Conservation (phyloP, 2,329 filamentous ascomycete genomes). For the Xylariales sp. region DNA sequence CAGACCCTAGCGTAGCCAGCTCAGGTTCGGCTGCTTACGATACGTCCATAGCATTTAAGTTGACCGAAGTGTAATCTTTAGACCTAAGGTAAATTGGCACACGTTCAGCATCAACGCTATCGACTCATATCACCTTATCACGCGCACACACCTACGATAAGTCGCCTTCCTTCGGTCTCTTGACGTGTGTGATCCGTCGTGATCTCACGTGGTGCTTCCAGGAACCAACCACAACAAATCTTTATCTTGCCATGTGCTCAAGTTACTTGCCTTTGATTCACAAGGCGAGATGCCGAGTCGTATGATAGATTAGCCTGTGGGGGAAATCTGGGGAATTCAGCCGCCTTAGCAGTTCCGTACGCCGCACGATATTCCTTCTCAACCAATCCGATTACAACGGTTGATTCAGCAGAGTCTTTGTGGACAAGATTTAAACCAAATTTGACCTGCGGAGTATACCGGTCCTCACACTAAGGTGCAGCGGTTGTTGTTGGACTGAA, state of each 20-base stretch:
- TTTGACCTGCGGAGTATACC: not conserved
- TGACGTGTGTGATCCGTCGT: not conserved
- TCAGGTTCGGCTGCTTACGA: too few relatives aligned
- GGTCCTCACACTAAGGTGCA: not conserved
- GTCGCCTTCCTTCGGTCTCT: not conserved
- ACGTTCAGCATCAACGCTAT: too few relatives aligned
- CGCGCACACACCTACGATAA: not conserved
- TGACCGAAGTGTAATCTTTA: too few relatives aligned
- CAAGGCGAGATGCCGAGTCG: not conserved
- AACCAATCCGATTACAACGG: conserved; percentile 3
- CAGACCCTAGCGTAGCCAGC: too few relatives aligned
- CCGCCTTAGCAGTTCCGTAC: conserved; percentile 6
- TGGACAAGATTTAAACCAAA: not conserved
- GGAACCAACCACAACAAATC: not conserved
- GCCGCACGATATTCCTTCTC: not conserved
- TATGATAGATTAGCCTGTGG: conserved; percentile 1
- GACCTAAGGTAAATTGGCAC: too few relatives aligned
- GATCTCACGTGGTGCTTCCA: not conserved
- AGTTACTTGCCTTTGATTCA: not conserved
- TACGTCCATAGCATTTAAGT: too few relatives aligned
- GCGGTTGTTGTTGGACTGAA: too few relatives aligned
- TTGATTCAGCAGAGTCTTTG: not conserved
- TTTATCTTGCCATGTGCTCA: not conserved
- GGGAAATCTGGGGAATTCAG: conserved; percentile 5
- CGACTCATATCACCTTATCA: too few relatives aligned